phyloP scores from a whole-genome alignment of 768 basidiomycete genomes.

The Phaeotremella skinneri region DNA sequence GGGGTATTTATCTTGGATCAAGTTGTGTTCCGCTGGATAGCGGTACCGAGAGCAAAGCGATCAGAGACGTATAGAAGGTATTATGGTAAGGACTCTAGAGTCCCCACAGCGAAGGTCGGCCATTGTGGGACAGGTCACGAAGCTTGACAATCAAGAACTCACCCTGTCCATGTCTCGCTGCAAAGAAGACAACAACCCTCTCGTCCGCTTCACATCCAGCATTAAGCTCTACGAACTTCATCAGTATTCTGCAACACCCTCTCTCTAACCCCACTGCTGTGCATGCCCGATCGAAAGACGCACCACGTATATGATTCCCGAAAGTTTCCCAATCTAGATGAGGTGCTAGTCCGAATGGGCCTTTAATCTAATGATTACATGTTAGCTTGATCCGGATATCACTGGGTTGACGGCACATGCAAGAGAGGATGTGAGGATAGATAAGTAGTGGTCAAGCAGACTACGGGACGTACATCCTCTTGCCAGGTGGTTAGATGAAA shows the following conservation, averaged over 20 bases:
- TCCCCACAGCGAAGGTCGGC: no score
- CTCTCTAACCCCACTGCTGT: not conserved
- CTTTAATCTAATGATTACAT: constrained; percentile 18
- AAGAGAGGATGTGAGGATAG: not conserved
- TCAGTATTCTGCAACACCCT: no score
- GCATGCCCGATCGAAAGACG: not conserved
- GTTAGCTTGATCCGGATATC: not conserved
- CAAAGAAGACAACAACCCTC: constrained; percentile 30
- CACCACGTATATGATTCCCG: constrained; percentile 19
- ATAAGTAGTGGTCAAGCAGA: not conserved
- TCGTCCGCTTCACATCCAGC: constrained; percentile 16
- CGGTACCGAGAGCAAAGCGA: not conserved
- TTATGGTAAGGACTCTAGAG: no score
- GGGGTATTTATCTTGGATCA: constrained; percentile 14
- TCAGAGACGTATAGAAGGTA: no score
- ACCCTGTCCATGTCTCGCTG: constrained; percentile 37
- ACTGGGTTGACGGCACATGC: not conserved
- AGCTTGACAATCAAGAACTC: not conserved
- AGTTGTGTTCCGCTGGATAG: constrained; percentile 30
- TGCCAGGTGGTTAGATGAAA: constrained; percentile 22
- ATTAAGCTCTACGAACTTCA: constrained; percentile 19
- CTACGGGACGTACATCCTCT: constrained; percentile 19
- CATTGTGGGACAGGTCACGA: not conserved
- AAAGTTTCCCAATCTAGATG: constrained; percentile 25
- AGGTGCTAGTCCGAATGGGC: constrained; percentile 20